phyloP scores from a whole-genome alignment of 345 rosid genomes.

The Turritis glabra region DNA sequence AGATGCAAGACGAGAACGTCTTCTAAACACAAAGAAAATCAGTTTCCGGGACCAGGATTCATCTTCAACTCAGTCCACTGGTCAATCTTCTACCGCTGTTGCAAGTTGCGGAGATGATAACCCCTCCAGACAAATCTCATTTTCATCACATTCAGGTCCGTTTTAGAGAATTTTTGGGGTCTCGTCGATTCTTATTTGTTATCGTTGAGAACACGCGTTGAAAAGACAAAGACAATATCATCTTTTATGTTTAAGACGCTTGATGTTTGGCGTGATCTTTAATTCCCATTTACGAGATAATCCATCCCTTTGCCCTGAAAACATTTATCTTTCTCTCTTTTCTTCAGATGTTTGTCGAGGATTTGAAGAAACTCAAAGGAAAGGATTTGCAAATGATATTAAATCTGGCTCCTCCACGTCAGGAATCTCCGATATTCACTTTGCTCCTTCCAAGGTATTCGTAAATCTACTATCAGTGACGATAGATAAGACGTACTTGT shows the following conservation, averaged over 20 bases:
- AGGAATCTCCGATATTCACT: conserved; percentile 47
- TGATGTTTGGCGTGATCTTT: background rate
- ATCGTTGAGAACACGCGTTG: background rate
- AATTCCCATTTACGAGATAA: background rate
- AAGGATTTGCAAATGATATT: conserved; percentile 39
- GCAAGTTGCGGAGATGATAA: conserved; percentile 45
- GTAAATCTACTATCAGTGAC: too few relatives aligned
- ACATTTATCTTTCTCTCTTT: background rate
- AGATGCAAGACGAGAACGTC: conserved; percentile 44
- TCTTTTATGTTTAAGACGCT: too few relatives aligned
- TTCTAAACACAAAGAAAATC: conserved; percentile 40
- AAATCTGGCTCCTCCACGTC: conserved; percentile 38
- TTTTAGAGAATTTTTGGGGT: background rate
- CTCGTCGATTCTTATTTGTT: background rate
- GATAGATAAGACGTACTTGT: too few relatives aligned
- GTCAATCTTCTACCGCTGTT: conserved; percentile 54
- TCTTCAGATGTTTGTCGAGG: conserved; percentile 41
- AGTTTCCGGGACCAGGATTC: conserved; percentile 59
- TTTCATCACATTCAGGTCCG: conserved; percentile 38
- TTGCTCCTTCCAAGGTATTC: conserved; percentile 44
- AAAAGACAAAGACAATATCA: too few relatives aligned
- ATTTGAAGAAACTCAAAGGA: conserved; percentile 36
- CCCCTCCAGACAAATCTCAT: conserved; percentile 19
- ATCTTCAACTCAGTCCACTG: conserved; percentile 59
- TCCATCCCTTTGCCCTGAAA: background rate